Conservation (phyloP, 2,329 filamentous ascomycete species). For the Fusarium paranaense region DNA sequence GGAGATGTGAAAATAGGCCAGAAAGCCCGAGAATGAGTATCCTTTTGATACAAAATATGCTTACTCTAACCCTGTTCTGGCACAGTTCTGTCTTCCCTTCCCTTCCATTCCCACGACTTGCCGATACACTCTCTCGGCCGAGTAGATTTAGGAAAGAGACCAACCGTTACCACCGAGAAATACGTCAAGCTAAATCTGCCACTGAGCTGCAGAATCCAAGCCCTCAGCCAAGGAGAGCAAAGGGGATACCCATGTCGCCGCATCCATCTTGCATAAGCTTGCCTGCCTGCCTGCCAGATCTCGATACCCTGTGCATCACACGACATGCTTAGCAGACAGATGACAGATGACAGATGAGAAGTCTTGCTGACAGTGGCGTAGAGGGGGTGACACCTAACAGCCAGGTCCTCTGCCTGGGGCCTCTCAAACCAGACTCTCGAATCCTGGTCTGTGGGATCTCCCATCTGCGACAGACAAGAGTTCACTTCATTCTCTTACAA, state of each 20-base stretch:
- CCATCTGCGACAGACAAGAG: neutral
- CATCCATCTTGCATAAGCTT: slow-evolving; percentile 25
- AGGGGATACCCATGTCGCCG: neutral
- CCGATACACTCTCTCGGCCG: neutral
- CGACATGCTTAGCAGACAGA: neutral
- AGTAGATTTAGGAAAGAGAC: neutral
- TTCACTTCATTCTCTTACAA: neutral
- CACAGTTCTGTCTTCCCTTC: neutral
- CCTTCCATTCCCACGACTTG: neutral
- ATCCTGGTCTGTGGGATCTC: neutral
- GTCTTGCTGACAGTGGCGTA: neutral
- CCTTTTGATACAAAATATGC: neutral
- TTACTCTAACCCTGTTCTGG: neutral
- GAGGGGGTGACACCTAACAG: neutral
- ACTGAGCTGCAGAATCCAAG: neutral
- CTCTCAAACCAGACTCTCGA: neutral
- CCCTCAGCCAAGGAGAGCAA: neutral
- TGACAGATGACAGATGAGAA: neutral
- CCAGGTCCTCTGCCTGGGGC: neutral
- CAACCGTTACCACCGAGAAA: neutral
- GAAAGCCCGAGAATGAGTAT: neutral
- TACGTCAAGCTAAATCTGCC: neutral
- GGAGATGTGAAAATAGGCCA: neutral
- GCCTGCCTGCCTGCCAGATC: slow-evolving; percentile 28
- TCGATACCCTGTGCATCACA: slow-evolving; percentile 15